phyloP scores from a whole-genome alignment of 2,329 filamentous ascomycete species.

The Beauveria bassiana region DNA sequence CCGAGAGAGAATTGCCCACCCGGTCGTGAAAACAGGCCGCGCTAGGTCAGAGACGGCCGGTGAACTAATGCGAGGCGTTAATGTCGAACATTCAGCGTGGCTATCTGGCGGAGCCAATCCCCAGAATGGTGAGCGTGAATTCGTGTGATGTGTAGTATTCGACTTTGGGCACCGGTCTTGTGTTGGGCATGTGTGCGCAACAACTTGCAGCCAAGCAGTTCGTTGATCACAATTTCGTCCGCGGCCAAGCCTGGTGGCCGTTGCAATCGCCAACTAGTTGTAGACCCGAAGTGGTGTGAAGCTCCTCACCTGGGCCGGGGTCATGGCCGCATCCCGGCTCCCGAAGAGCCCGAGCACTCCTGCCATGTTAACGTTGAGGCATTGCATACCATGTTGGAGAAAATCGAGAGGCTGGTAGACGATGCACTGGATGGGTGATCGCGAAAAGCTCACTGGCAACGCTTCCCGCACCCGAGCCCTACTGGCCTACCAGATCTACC shows the following conservation, averaged over 20 bases:
- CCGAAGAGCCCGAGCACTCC: neutral
- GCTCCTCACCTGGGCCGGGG: neutral
- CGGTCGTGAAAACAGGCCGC: constrained; percentile 6
- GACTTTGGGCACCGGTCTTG: neutral
- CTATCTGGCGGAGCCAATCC: neutral
- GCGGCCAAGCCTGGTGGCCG: constrained; percentile 2
- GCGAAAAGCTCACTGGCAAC: neutral
- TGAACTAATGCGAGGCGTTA: constrained; percentile 9
- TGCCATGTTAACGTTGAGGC: neutral
- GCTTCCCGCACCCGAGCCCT: neutral
- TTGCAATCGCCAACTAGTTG: neutral
- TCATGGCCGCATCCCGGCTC: neutral
- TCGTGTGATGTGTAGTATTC: constrained; percentile 2
- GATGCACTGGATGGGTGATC: neutral
- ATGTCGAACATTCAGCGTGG: constrained; percentile 12
- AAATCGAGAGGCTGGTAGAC: neutral
- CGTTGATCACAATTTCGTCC: constrained; percentile 8
- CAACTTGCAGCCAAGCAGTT: neutral
- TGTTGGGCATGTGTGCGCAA: neutral
- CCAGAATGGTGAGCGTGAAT: neutral
- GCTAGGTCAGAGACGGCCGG: neutral
- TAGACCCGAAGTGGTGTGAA: neutral
- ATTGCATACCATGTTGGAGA: neutral
- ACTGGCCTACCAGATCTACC: neutral
- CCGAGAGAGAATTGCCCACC: constrained; percentile 1